Conservation (phyloP, 306 rosid species). For the Dalbergia oliveri region DNA sequence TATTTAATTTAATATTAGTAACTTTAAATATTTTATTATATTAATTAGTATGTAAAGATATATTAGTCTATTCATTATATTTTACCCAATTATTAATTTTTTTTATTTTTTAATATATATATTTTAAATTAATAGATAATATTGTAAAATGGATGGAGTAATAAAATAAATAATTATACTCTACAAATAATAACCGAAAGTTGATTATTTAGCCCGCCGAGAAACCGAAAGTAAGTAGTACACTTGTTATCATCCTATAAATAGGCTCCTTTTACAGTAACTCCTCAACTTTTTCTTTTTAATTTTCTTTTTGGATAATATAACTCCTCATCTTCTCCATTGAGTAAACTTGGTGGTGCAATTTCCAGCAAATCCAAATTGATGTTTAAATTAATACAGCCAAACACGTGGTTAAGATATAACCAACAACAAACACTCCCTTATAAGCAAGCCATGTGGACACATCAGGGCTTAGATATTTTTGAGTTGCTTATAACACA, state of each 20-base stretch:
- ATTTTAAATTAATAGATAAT: too few relatives aligned
- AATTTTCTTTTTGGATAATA: too few relatives aligned
- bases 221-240: neutral
- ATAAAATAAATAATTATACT: too few relatives aligned
- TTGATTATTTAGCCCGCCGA: neutral
- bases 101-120: too few relatives aligned
- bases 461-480: neutral
- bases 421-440: neutral
- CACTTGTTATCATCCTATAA: neutral
- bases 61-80: too few relatives aligned
- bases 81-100: too few relatives aligned
- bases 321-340: neutral
- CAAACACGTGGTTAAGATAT: constrained; percentile 11
- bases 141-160: too few relatives aligned
- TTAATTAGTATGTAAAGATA: too few relatives aligned
- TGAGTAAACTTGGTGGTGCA: neutral
- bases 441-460: neutral
- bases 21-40: too few relatives aligned
- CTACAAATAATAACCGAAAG: constrained; percentile 1
- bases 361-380: neutral
- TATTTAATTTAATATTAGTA: too few relatives aligned
- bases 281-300: too few relatives aligned
- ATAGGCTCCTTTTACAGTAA: too few relatives aligned
- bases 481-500: neutral
- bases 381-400: neutral